A percentile compares a stretch with the other conserved stretches of the same genome.
Evolutionary conservation across 2,329 filamentous ascomycete genomes (phyloP).

Genomic region (Epichloe uncinata): DNA sequence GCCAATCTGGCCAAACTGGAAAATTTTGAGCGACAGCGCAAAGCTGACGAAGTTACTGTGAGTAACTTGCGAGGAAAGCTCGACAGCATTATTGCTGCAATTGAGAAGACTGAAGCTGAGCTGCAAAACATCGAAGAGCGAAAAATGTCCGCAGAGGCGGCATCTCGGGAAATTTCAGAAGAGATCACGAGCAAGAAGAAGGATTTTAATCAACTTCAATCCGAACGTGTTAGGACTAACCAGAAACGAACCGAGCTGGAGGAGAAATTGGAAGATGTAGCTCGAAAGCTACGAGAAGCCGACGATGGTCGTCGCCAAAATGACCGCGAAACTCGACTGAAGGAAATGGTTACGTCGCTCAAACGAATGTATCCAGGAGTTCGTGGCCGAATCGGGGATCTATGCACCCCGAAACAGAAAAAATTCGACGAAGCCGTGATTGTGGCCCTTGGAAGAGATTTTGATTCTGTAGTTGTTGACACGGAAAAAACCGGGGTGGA

Average conservation of each 20-base stretch:
- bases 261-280: constrained; percentile 73
- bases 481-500: constrained; percentile 88
- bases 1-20: constrained; percentile 72
- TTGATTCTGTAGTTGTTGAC: constrained; percentile 89
- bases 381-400: constrained; percentile 74
- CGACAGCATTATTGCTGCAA: constrained; percentile 59
- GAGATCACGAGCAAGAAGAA: constrained; percentile 86
- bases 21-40: constrained; percentile 75
- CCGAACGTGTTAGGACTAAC: constrained; percentile 67
- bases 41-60: constrained; percentile 82
- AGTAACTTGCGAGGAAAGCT: constrained; percentile 83
- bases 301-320: constrained; percentile 77
- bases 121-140: constrained; percentile 55
- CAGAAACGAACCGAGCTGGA: constrained; percentile 80
- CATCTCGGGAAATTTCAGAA: constrained; percentile 53
- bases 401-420: constrained; percentile 94
- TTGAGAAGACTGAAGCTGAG: constrained; percentile 63
- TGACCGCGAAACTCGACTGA: constrained; percentile 64
- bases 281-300: constrained; percentile 70
- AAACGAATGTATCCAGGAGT: constrained; percentile 90
- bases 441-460: constrained; percentile 81
- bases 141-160: constrained; percentile 46
- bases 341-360: constrained; percentile 72
- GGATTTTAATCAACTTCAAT: constrained; percentile 73
- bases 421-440: constrained; percentile 91